These are phyloP conservation scores for Anethum foeniculum DNA, from an alignment of 140 eudicot genomes.

Conservation along the genomic window DNA sequence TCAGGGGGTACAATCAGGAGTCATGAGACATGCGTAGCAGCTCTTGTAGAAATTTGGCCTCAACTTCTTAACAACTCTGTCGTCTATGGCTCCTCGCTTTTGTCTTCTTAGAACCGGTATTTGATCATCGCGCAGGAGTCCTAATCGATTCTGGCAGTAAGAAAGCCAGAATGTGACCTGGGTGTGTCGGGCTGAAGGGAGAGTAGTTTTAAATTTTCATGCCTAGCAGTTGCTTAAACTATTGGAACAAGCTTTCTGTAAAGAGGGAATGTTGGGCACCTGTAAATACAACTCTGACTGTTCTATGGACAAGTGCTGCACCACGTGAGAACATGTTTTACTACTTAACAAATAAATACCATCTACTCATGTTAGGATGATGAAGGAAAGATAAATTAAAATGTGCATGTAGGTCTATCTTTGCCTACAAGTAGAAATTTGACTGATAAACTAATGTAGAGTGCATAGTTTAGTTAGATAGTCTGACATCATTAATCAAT, in stretches of 20 bases:
- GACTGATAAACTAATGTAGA: neutral
- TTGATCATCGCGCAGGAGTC: neutral
- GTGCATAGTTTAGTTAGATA: neutral
- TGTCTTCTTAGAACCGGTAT: neutral
- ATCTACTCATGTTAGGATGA: neutral
- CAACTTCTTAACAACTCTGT: too few species aligned
- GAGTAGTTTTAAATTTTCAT: neutral
- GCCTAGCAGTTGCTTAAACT: neutral
- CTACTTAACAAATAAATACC: neutral
- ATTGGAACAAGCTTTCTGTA: neutral
- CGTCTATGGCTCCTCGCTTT: too few species aligned
- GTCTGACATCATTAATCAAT: neutral
- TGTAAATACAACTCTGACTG: neutral
- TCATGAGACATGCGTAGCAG: too few species aligned
- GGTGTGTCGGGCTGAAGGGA: neutral
- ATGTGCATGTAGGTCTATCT: neutral
- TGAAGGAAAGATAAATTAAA: neutral
- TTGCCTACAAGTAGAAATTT: neutral
- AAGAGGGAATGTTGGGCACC: neutral
- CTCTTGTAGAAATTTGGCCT: too few species aligned
- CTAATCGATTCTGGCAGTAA: neutral
- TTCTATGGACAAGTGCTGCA: neutral
- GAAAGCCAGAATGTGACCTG: neutral
- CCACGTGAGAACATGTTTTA: neutral
- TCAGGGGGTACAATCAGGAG: too few species aligned